These are phyloP conservation scores for Solanum ossicruentum DNA, from an alignment of 257 asterid genomes.

Conservation along the genomic window DNA sequence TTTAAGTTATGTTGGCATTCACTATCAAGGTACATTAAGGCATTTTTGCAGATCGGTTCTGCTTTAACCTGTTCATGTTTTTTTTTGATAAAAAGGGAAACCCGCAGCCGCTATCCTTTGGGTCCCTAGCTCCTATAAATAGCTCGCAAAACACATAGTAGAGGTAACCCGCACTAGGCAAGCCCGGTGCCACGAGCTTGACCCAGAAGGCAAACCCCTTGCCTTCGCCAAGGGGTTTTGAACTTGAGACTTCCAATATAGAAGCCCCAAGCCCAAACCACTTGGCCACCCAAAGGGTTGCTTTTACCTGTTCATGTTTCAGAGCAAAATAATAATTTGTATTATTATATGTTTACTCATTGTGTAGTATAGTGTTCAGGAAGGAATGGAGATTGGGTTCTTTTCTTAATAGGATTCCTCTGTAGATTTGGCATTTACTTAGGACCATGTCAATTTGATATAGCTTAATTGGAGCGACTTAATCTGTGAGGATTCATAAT, in stretches of 20 bases:
- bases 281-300: too few species aligned
- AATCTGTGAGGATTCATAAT: background rate
- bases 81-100: too few species aligned
- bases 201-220: too few species aligned
- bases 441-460: background rate
- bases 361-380: background rate
- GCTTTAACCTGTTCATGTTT: background rate
- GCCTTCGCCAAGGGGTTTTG: too few species aligned
- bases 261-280: too few species aligned
- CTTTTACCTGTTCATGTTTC: background rate
- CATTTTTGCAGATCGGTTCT: background rate
- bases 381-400: background rate
- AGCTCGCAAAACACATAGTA: too few species aligned
- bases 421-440: background rate
- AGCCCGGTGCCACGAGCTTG: too few species aligned
- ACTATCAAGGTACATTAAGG: background rate
- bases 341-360: background rate
- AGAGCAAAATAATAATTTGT: background rate
- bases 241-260: too few species aligned
- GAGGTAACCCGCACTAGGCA: too few species aligned
- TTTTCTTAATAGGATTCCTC: background rate
- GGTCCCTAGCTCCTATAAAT: too few species aligned
- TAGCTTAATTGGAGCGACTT: background rate
- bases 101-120: too few species aligned
- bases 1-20: background rate